These are phyloP conservation scores for Cucurbita argyrosperma DNA, from an alignment of 306 rosid species.

Conservation along the genomic window DNA sequence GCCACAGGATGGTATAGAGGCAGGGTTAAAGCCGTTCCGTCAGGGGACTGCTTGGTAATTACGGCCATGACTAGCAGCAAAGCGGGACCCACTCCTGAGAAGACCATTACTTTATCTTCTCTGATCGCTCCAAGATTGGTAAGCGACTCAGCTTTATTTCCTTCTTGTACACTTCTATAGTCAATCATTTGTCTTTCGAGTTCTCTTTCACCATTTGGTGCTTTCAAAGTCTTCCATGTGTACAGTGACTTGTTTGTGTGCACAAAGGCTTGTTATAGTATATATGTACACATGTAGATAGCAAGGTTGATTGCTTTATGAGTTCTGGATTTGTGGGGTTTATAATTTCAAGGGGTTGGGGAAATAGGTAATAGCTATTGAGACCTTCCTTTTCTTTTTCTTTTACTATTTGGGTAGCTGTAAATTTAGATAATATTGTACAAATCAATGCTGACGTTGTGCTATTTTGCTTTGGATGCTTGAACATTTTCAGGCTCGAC, in stretches of 20 bases:
- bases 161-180: background rate
- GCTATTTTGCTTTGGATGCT: conserved; percentile 1
- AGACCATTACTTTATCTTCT: conserved; percentile 70
- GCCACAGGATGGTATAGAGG: conserved; percentile 81
- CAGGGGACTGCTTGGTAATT: conserved; percentile 84
- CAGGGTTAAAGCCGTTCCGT: conserved; percentile 77
- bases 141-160: background rate
- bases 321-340: background rate
- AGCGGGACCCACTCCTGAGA: conserved; percentile 91
- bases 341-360: background rate
- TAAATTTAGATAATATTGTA: background rate
- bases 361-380: background rate
- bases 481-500: conserved; percentile 44
- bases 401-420: background rate
- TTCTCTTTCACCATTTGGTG: background rate
- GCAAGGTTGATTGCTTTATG: background rate
- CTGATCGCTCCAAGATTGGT: conserved; percentile 85
- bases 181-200: background rate
- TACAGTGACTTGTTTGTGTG: background rate
- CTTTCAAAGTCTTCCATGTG: background rate
- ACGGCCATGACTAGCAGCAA: conserved; percentile 60
- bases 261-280: background rate
- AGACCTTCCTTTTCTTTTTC: background rate
- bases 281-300: background rate
- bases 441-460: background rate